Base-by-base conservation (phyloP, 441 rosid genomes). In the Flueggea neowawraea region DNA sequence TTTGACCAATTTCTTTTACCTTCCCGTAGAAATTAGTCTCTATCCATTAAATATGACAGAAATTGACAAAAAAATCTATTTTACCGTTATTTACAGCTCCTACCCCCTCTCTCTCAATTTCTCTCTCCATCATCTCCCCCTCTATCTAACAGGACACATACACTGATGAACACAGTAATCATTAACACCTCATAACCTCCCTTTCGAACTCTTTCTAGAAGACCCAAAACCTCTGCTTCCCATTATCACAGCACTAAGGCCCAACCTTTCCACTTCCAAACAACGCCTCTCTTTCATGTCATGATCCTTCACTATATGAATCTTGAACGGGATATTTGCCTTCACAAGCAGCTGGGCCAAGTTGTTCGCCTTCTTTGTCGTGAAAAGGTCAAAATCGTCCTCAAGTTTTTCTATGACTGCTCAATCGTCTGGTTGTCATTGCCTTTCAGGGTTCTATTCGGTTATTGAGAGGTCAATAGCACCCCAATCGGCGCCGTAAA, bases 241-340 rank as follows among this genome's bases (percentile, higher is more conserved):
- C 96, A 91, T 86, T 44, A 91, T 83, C 36, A 91, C 90, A 12
- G 94, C 94, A 52, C 96, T 86, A 58, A 91, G 68, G 14, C 87
- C 90, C 59, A 91, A 72, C 78, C 97, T 82, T 87, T 91, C 97
- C 60, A 88, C 82, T 88, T 91, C 97, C 75, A 90, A 64, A 41
- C 97, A 90, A 5, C 88, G 67, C 67, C 97, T 82, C 77, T 90
- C 97, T 78, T 86, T 85, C 97, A 91, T 91, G 55, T 91, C 97
- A 52, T 91, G 97, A 52, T 91, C 97, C 75, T 88, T 91, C 57
- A 80, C 97, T 53, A 91, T 89, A 63, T 91, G 96, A 73, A 87
- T 85, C 91, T 91, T 91, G 68, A 68, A 78, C 7, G 95, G 97
- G 47, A 89, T 74, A 75, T 84, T 83, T 5, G 90, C 81, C 16